Conservation (phyloP, 2,329 filamentous ascomycete genomes). For the Thielaviopsis ethacetica region DNA sequence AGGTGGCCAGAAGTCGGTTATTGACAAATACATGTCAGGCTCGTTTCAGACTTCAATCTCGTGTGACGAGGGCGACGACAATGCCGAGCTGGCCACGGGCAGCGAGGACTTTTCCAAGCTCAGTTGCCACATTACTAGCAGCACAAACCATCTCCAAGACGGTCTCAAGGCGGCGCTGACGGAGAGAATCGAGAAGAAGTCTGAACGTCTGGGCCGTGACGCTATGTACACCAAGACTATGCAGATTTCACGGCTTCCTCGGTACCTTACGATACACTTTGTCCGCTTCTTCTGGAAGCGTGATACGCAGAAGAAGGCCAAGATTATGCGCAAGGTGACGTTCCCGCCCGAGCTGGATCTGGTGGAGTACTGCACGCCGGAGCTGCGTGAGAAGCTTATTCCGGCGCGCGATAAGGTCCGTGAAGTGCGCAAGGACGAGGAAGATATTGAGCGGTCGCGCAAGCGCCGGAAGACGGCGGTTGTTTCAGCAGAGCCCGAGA, state of each 20-base stretch:
- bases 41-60: constrained; percentile 62
- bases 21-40: constrained; percentile 83
- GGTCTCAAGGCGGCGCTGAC: constrained; percentile 68
- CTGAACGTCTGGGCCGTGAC: constrained; percentile 58
- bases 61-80: constrained; percentile 68
- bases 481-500: constrained; percentile 31
- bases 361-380: constrained; percentile 88
- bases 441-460: constrained; percentile 77
- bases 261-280: constrained; percentile 93
- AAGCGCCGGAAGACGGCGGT: constrained; percentile 67
- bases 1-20: constrained; percentile 43
- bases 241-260: constrained; percentile 77
- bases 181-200: constrained; percentile 85
- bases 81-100: constrained; percentile 51
- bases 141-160: constrained; percentile 80
- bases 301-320: constrained; percentile 92
- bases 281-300: constrained; percentile 97
- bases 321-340: constrained; percentile 97
- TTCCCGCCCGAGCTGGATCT: constrained; percentile 89
- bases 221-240: constrained; percentile 79
- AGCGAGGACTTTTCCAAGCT: constrained; percentile 77
- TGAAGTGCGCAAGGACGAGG: constrained; percentile 85
- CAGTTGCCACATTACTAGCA: constrained; percentile 81
- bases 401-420: constrained; percentile 94
- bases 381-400: constrained; percentile 64